These are phyloP conservation scores for Rhodotorula sp. DNA, from an alignment of 1,284 basidiomycete species.

Conservation along the genomic window DNA sequence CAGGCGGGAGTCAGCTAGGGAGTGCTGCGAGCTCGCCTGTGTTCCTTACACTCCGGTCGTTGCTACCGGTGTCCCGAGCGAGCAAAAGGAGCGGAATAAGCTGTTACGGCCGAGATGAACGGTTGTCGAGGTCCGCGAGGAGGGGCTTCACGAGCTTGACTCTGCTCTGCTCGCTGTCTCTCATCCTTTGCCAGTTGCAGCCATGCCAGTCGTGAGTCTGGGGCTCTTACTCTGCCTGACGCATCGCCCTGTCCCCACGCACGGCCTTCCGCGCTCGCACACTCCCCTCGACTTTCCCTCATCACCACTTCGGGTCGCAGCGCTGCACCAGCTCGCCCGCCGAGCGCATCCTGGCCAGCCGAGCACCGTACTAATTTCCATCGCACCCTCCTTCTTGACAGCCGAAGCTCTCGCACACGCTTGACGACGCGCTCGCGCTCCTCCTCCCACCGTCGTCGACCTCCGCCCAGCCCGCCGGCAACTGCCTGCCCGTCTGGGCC, in stretches of 20 bases:
- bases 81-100: too few species aligned
- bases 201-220: background rate
- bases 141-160: background rate
- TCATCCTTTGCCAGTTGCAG: background rate
- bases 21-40: too few species aligned
- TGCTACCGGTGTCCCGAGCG: too few species aligned
- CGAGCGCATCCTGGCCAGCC: background rate
- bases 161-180: background rate
- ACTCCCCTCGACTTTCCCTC: background rate
- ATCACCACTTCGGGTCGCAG: background rate
- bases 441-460: conserved; percentile 29
- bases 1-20: too few species aligned
- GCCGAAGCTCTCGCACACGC: conserved; percentile 37
- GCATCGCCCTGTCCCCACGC: background rate
- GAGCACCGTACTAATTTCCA: background rate
- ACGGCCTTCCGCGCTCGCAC: background rate
- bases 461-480: conserved; percentile 57
- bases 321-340: background rate
- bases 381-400: background rate
- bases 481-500: conserved; percentile 89
- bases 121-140: background rate
- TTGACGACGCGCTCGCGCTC: conserved; percentile 29
- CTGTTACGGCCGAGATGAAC: background rate
- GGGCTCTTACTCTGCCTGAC: rapidly evolving
- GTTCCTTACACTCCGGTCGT: too few species aligned